phyloP scores from a whole-genome alignment of 345 rosid genomes.

The Mallotus nudiflorus region DNA sequence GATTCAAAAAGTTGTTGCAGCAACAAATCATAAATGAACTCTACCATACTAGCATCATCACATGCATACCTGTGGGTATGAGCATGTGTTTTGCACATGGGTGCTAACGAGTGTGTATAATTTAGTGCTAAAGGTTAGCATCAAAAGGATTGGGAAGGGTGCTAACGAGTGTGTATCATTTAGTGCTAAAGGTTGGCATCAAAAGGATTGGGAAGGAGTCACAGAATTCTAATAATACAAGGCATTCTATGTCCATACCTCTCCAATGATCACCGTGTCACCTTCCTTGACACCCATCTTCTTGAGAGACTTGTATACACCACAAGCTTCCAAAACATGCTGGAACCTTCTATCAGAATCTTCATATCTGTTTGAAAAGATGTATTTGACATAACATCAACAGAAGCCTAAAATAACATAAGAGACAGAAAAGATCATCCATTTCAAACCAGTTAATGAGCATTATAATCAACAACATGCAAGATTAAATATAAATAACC shows the following conservation, averaged over 20 bases:
- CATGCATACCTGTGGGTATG: not conserved
- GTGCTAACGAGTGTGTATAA: too few species aligned
- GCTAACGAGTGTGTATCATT: not conserved
- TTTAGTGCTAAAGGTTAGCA: not conserved
- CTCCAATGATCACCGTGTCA: conserved; percentile 84
- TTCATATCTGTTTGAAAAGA: conserved; percentile 54
- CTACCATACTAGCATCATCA: not conserved
- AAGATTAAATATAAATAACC: not conserved
- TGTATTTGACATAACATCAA: not conserved
- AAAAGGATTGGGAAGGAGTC: not conserved
- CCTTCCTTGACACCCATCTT: conserved; percentile 94
- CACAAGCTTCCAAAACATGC: conserved; percentile 90
- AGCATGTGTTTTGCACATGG: not conserved
- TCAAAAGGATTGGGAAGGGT: not conserved
- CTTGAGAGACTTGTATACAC: conserved; percentile 66
- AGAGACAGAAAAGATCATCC: not conserved
- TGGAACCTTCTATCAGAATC: conserved; percentile 90
- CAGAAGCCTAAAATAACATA: not conserved
- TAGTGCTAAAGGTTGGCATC: not conserved
- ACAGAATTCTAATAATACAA: not conserved
- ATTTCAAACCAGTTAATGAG: not conserved
- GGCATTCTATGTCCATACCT: conserved; percentile 47
- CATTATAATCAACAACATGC: not conserved
- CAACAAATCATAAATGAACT: conserved; percentile 4
- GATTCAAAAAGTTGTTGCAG: not conserved